phyloP scores from a whole-genome alignment of 805 yeast genomes.

The Wickerhamomyces hampshirensis region DNA sequence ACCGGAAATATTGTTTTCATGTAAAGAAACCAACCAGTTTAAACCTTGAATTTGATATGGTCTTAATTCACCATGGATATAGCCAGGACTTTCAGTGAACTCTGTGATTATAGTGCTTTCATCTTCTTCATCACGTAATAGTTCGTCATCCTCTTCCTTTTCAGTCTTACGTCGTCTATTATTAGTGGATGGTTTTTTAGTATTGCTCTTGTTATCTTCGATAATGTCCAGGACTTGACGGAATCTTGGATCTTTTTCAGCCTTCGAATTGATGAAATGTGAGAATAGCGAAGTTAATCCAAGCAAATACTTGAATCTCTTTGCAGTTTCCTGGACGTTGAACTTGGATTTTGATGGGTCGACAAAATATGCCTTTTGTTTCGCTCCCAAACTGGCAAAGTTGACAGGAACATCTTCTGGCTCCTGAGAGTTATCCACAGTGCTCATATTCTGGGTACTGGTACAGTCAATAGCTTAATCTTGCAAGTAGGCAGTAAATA shows the following conservation, averaged over 20 bases:
- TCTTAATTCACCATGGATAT: conserved; percentile 57
- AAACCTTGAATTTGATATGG: conserved; percentile 78
- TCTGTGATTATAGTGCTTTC: conserved; percentile 44
- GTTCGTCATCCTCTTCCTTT: conserved; percentile 73
- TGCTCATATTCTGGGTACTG: neutral
- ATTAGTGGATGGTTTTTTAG: conserved; percentile 22
- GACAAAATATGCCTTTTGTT: conserved; percentile 29
- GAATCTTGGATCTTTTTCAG: conserved; percentile 55
- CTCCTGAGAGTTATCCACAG: neutral
- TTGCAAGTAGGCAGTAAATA: too few species aligned
- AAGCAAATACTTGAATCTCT: conserved; percentile 61
- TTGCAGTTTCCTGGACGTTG: conserved; percentile 55
- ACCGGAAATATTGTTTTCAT: conserved; percentile 66
- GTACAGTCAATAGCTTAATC: too few species aligned
- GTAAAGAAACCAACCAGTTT: conserved; percentile 69
- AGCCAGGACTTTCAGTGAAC: conserved; percentile 82
- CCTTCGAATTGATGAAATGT: conserved; percentile 63
- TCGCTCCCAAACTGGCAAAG: conserved; percentile 9
- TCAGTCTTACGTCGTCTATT: conserved; percentile 65
- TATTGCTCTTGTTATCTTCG: conserved; percentile 23
- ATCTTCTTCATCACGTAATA: conserved; percentile 54
- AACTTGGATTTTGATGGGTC: conserved; percentile 33
- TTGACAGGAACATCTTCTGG: conserved; percentile 6
- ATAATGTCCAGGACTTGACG: conserved; percentile 45
- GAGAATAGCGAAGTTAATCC: conserved; percentile 63